Evolutionary conservation across 495 filamentous ascomycete genomes (phyloP), one percentile per base, ranked within the genome.

Genomic region (Penicillium desertorum): DNA sequence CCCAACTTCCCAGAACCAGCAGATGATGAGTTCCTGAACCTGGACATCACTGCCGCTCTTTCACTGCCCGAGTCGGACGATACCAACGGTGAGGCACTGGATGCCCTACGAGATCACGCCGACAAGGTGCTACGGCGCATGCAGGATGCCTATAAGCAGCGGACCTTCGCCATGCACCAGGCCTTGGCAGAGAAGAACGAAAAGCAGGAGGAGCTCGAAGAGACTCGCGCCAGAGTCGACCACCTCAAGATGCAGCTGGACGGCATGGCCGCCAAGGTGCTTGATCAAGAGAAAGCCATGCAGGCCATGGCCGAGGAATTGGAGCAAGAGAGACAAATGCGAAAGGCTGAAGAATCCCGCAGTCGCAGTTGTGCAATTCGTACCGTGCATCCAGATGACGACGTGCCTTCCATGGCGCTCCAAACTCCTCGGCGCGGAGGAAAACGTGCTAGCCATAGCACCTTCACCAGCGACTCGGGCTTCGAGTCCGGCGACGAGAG

Each of bases 191-290:
- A 91, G 62, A 79, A 84, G 54, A 81, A 79, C 25, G 86, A 85
- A 11, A 81, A 85, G 65, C 66, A 68, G 7, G 90, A 94, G 45
- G 91, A 93, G 66, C 71, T 87, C 3, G 88, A 89, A 52, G 89
- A 91, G 64, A 82, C 87, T n/a, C 79, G 86, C 45, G 87, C 87
- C 10, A 77, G 88, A 0, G 78, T 82, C 12, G 72, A 76, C 32
- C 81, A 87, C 59, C 76, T 92, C 23, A 89, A 87, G 70, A 76
- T 78, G 51, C 90, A 96, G 70, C 76, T 96, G 7, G 87, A 92
- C 66, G 85, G 83, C 36, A 87, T 93, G 84, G 84, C 89, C 1
- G 78, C 74, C n/a, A 82, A 85, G 60, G 85, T 85, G 0, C 69
- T 75, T 0, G 81, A 86, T 62, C 86, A 89, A 60, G 86, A 91